Evolutionary conservation across 2,329 filamentous ascomycete species (phyloP), one percentile per base, ranked within the genome.

Genomic region (Grosmannia huntii): DNA sequence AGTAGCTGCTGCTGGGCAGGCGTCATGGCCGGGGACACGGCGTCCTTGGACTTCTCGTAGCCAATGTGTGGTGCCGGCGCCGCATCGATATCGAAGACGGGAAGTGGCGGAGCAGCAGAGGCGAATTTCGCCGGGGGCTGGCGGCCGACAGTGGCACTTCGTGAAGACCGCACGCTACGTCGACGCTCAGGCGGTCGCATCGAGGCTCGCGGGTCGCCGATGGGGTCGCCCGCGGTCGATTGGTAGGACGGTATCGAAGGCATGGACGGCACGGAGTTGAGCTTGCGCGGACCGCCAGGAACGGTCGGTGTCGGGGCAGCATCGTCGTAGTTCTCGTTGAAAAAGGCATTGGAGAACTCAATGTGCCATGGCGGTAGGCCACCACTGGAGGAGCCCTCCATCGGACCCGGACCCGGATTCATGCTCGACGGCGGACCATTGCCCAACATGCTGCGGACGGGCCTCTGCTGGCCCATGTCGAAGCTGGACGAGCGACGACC

Each of bases 301-400:
- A 96, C 79, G 31, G 84, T 91, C 5, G 92, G 92, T 44, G 86
- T 92, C 16, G 92, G 91, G 28, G 90, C 91, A 56, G 90, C 87
- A 68, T 94, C 87, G 71, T 86, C 84, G 65, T 86, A 81, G 64
- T 79, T 75, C 66, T 79, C 71, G 62, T 63, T 67, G 62, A 78
- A 71, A 63, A 77, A 76, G 59, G 71, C 73, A 63, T 74, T 76
- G 59, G 75, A 71, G 61, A 77, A 75, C 50, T 81, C 77, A 61
- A 75, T 67, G 62, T 76, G 75, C 73, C 76, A 79, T 57, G 64
- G 62, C 55, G 61, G 64, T 11, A 61, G 59, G 11, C 48, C 48
- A 6, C 23, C 25, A 5, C 2, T 3, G 14, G 36, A 14, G 14
- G 12, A 9, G 36, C 36, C 41, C 5, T 44, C 41, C 19, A 44